Percentiles rank a stretch among this genome's conserved stretches.
phyloP scores from a whole-genome alignment of 768 basidiomycete species.

The Phanerodontia chrysosporium region DNA sequence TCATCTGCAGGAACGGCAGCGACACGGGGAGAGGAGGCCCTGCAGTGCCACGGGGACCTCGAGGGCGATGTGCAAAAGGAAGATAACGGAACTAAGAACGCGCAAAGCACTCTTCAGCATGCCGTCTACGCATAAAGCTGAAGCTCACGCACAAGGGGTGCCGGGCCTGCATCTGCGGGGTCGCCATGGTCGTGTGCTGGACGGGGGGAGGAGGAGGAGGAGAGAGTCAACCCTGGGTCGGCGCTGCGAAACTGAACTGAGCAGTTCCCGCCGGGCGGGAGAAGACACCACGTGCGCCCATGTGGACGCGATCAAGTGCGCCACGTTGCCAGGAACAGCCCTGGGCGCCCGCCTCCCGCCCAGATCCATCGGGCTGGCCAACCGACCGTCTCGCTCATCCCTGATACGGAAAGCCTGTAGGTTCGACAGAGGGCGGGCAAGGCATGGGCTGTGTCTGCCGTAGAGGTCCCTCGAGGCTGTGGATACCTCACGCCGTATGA shows the following conservation, averaged over 20 bases:
- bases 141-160: conserved; percentile 13
- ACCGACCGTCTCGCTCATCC: not conserved
- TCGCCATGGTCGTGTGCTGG: conserved; percentile 8
- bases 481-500: no score
- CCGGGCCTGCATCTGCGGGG: conserved; percentile 5
- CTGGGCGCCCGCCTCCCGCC: not conserved
- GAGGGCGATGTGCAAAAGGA: conserved; percentile 75
- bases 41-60: conserved; percentile 78
- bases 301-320: not conserved
- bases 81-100: conserved; percentile 59
- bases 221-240: not conserved
- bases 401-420: not conserved
- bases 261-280: not conserved
- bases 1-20: conserved; percentile 75
- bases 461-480: no score
- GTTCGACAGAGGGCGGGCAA: no score
- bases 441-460: no score
- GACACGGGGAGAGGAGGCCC: conserved; percentile 60
- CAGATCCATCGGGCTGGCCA: not conserved
- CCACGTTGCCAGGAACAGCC: not conserved
- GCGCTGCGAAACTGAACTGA: not conserved
- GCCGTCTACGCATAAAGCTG: not conserved
- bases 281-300: not conserved
- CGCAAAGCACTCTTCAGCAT: not conserved
- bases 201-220: not conserved